Conservation (phyloP, 2,329 filamentous ascomycete species). For the Mycocentrospora acerina region DNA sequence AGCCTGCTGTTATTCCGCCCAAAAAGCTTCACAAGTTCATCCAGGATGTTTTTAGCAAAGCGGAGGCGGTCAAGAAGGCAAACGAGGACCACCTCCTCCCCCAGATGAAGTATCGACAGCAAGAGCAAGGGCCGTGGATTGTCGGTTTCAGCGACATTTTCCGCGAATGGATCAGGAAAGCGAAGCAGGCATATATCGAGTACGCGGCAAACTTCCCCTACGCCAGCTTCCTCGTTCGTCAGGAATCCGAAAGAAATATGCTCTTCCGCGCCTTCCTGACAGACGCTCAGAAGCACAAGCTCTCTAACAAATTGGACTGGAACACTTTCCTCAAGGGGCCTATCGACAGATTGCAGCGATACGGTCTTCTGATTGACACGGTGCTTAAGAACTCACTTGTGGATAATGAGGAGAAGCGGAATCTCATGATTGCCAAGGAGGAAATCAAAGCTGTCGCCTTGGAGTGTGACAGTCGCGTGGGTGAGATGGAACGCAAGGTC, state of each 20-base stretch:
- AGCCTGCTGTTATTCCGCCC: slow-evolving; percentile 78
- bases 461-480: slow-evolving; percentile 90
- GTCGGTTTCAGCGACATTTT: slow-evolving; percentile 95
- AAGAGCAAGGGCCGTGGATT: slow-evolving; percentile 95
- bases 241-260: slow-evolving; percentile 80
- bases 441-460: slow-evolving; percentile 88
- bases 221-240: slow-evolving; percentile 78
- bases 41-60: slow-evolving; percentile 82
- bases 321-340: slow-evolving; percentile 92
- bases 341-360: slow-evolving; percentile 88
- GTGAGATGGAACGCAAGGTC: slow-evolving; percentile 88
- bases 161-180: slow-evolving; percentile 96
- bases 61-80: slow-evolving; percentile 82
- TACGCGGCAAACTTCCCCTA: slow-evolving; percentile 87
- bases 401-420: slow-evolving; percentile 87
- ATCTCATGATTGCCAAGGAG: slow-evolving; percentile 78
- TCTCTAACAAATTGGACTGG: slow-evolving; percentile 84
- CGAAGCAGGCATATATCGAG: slow-evolving; percentile 82
- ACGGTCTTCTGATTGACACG: slow-evolving; percentile 77
- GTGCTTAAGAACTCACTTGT: slow-evolving; percentile 80
- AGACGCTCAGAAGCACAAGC: slow-evolving; percentile 72
- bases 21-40: slow-evolving; percentile 80
- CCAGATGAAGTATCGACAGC: slow-evolving; percentile 93
- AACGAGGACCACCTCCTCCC: slow-evolving; percentile 92
- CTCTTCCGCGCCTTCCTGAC: slow-evolving; percentile 86